Percentiles rank a stretch among this genome's conserved stretches.
Conservation (phyloP, 169 alveolate species). For the Besnoitia besnoiti region DNA sequence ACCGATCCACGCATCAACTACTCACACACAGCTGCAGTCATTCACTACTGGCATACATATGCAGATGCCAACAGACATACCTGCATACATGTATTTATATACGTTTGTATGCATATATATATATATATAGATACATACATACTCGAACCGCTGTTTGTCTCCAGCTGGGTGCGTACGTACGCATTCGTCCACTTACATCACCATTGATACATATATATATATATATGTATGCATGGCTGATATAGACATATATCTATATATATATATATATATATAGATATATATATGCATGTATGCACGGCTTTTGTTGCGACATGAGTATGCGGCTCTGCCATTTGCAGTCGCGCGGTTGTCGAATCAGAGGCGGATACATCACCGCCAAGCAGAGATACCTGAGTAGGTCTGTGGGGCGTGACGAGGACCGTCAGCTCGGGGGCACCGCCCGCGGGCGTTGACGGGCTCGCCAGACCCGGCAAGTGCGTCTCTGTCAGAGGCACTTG, state of each 20-base stretch:
- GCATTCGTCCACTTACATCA: too few species aligned
- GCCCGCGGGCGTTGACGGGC: neutral
- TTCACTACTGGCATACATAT: neutral
- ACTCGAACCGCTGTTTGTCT: neutral
- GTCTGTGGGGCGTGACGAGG: neutral
- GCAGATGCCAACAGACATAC: neutral
- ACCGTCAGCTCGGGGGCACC: neutral
- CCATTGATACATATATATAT: neutral
- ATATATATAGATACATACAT: neutral
- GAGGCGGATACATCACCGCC: neutral
- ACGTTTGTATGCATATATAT: neutral
- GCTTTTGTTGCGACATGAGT: too few species aligned
- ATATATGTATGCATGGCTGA: neutral
- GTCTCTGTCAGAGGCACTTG: neutral
- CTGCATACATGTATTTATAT: neutral
- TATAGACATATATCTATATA: too few species aligned
- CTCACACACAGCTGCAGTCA: too few species aligned
- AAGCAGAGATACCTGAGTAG: neutral
- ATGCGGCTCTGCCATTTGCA: too few species aligned
- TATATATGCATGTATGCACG: too few species aligned
- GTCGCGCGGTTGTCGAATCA: too few species aligned
- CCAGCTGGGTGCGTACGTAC: too few species aligned
- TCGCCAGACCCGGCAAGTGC: neutral
- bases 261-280: too few species aligned
- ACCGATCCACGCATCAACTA: too few species aligned